These are phyloP conservation scores for Bolboschoenus planiculmis DNA, from an alignment of 176 grass and related monocot genomes.

Conservation along the genomic window DNA sequence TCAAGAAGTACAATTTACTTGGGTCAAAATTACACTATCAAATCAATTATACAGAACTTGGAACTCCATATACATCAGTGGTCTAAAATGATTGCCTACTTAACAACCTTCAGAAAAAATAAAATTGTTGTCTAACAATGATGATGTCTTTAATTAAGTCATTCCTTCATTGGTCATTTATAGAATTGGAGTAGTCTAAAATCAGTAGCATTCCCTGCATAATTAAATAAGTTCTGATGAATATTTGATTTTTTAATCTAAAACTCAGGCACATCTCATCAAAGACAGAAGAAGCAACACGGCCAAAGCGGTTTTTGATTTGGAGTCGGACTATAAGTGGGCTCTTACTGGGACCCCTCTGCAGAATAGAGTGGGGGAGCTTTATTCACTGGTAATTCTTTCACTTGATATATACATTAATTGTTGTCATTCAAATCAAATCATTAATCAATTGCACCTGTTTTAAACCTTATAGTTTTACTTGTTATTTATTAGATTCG, in stretches of 20 bases:
- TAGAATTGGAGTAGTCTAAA: not conserved
- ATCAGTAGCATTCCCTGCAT: not conserved
- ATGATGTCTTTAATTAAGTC: not conserved
- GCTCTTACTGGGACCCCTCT: slow-evolving; percentile 82
- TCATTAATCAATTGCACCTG: not conserved
- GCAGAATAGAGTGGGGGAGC: slow-evolving; percentile 81
- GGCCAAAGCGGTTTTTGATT: slow-evolving; percentile 66
- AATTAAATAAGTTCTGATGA: not conserved
- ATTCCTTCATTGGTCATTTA: not conserved
- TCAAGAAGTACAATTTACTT: not conserved
- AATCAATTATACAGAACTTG: not conserved
- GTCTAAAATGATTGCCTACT: not conserved
- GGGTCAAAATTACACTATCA: not conserved
- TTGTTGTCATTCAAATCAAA: slow-evolving; percentile 13
- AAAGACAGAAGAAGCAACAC: slow-evolving; percentile 73
- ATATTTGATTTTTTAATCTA: not conserved
- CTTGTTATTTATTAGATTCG: slow-evolving; percentile 51
- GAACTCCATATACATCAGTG: too few relatives aligned
- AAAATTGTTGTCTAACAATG: too few relatives aligned
- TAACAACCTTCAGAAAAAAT: too few relatives aligned
- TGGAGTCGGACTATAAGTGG: slow-evolving; percentile 82
- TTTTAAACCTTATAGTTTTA: slow-evolving; percentile 11
- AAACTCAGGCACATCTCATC: slow-evolving; percentile 60
- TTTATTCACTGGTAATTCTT: slow-evolving; percentile 79
- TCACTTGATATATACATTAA: not conserved